Conservation (phyloP, 108 stramenopile genomes). For the Skeletonema menzelii region DNA sequence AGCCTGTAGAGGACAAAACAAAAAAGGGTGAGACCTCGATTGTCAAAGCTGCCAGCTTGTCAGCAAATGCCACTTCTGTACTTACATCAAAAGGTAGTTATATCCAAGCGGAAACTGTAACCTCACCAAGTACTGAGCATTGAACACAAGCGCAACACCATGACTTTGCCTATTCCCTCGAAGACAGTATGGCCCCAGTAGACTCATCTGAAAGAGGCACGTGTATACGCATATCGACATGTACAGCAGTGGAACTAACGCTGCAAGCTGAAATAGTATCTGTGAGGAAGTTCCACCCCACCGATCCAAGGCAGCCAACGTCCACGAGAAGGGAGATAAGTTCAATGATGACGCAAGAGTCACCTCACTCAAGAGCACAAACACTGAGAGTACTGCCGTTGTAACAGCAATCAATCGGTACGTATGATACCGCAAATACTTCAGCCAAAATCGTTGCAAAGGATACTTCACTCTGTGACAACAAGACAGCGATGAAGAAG, state of each 20-base stretch:
- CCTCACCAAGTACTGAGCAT: constrained; percentile 79
- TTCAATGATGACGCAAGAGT: constrained; percentile 46
- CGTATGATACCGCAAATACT: constrained; percentile 39
- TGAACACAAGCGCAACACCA: constrained; percentile 72
- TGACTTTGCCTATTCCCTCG: constrained; percentile 46
- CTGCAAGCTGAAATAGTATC: constrained; percentile 50
- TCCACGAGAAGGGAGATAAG: constrained; percentile 58
- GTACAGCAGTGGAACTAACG: constrained; percentile 59
- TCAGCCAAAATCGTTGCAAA: constrained; percentile 42
- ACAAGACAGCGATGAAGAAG: background rate
- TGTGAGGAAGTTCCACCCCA: constrained; percentile 3
- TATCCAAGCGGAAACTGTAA: constrained; percentile 72
- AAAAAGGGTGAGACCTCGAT: background rate
- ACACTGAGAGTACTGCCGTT: constrained; percentile 46
- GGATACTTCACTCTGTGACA: constrained; percentile 9
- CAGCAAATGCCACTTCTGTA: background rate
- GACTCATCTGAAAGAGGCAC: constrained; percentile 52
- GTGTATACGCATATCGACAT: constrained; percentile 60
- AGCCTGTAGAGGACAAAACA: constrained; percentile 30
- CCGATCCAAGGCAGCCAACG: constrained; percentile 33
- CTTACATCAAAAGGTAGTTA: constrained; percentile 67
- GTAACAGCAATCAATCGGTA: constrained; percentile 50
- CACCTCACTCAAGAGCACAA: constrained; percentile 71
- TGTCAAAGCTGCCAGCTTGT: no score
- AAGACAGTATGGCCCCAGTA: constrained; percentile 57